Percentiles rank a stretch among this genome's conserved stretches.
These are phyloP conservation scores for Podospora pseudopauciseta DNA, from an alignment of 495 filamentous ascomycete genomes.

Conservation along the genomic window DNA sequence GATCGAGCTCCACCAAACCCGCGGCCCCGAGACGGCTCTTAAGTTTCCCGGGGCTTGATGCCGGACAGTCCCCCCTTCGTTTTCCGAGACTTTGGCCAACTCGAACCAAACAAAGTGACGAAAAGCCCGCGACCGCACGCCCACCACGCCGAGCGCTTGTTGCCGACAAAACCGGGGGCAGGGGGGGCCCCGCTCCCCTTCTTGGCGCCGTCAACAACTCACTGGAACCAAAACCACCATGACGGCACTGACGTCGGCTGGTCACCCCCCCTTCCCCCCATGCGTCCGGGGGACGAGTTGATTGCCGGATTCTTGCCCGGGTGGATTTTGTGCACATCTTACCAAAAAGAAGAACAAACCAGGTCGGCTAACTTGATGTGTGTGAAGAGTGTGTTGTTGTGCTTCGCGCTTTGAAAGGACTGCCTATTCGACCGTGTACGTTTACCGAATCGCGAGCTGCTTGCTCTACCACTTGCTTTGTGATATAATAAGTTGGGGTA, in stretches of 20 bases:
- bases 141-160: background rate
- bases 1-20: constrained; percentile 5
- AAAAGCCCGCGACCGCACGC: background rate
- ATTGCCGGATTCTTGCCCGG: background rate
- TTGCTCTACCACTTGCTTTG: background rate
- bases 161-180: background rate
- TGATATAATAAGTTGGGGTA: constrained; percentile 3
- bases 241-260: constrained; percentile 17
- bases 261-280: background rate
- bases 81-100: constrained; percentile 6
- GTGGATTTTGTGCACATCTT: constrained; percentile 5
- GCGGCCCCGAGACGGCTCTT: constrained; percentile 12
- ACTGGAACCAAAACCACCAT: background rate
- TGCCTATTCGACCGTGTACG: background rate
- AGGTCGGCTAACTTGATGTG: constrained; percentile 12
- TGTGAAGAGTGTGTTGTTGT: background rate
- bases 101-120: too few relatives aligned
- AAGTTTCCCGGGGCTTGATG: constrained; percentile 8
- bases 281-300: background rate
- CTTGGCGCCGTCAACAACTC: constrained; percentile 10
- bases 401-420: background rate
- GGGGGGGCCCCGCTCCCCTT: constrained; percentile 1
- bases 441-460: background rate
- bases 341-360: constrained; percentile 13
- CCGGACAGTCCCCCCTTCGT: constrained; percentile 12